Evolutionary conservation across 2,329 filamentous ascomycete species (phyloP).

Genomic region (Furcasterigmium furcatum): DNA sequence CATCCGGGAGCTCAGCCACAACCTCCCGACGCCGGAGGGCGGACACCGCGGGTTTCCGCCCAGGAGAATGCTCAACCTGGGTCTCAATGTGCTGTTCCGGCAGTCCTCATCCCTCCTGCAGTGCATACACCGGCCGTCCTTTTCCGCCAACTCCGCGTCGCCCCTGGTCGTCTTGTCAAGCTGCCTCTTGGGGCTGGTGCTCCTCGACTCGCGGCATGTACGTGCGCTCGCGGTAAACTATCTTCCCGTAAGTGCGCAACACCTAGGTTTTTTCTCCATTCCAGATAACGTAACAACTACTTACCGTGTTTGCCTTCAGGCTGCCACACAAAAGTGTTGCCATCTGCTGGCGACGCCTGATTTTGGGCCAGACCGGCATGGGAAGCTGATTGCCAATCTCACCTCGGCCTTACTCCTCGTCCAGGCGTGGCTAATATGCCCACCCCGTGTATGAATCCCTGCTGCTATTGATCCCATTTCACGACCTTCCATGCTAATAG

Average conservation of each 20-base stretch:
- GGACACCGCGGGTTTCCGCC: not conserved
- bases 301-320: too few relatives aligned
- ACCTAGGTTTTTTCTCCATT: not conserved
- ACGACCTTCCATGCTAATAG: not conserved
- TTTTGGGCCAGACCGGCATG: not conserved
- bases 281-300: not conserved
- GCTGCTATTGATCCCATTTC: not conserved
- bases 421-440: not conserved
- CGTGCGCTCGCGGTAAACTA: conserved; percentile 2
- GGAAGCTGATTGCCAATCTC: not conserved
- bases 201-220: conserved; percentile 50
- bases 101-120: not conserved
- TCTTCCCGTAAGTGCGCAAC: not conserved
- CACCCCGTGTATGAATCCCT: not conserved
- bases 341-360: not conserved
- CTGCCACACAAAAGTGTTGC: not conserved
- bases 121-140: not conserved
- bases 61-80: not conserved
- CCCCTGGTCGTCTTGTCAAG: conserved; percentile 48
- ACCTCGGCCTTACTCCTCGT: not conserved
- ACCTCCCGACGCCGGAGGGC: too few relatives aligned
- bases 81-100: not conserved
- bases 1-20: not conserved
- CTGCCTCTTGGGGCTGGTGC: conserved; percentile 54
- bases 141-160: not conserved